Evolutionary conservation across 805 yeast species (phyloP).

Genomic region (Blastobotrys americana): DNA sequence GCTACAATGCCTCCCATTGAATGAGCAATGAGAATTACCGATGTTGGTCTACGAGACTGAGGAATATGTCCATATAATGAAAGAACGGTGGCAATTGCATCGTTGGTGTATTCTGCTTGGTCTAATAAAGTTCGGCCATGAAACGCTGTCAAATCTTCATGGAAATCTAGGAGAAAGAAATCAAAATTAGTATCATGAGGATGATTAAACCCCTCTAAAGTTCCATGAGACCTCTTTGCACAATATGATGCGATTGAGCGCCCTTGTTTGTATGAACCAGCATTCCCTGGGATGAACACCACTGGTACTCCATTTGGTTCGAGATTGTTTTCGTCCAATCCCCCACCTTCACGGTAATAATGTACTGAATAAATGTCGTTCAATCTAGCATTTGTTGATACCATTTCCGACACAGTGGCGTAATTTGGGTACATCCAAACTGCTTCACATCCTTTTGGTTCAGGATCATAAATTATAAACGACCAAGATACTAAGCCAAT

Average conservation of each 20-base stretch:
- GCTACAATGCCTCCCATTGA: slow-evolving; percentile 97
- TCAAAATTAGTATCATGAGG: slow-evolving; percentile 36
- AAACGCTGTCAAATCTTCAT: slow-evolving; percentile 91
- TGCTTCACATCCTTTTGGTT: slow-evolving; percentile 16
- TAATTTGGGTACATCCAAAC: slow-evolving; percentile 21
- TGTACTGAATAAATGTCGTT: slow-evolving; percentile 80
- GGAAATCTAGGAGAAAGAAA: slow-evolving; percentile 85
- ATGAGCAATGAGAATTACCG: slow-evolving; percentile 78
- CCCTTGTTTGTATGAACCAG: slow-evolving; percentile 87
- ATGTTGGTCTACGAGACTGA: slow-evolving; percentile 37
- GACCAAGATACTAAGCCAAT: slow-evolving; percentile 1
- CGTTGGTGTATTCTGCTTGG: slow-evolving; percentile 87
- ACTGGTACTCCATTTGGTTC: slow-evolving; percentile 77
- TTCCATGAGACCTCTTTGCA: slow-evolving; percentile 45
- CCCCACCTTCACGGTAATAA: slow-evolving; percentile 76
- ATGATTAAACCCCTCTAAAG: slow-evolving; percentile 11
- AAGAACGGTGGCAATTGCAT: slow-evolving; percentile 69
- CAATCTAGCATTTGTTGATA: slow-evolving; percentile 48
- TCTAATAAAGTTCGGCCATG: slow-evolving; percentile 89
- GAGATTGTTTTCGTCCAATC: slow-evolving; percentile 16
- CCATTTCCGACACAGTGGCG: slow-evolving; percentile 17
- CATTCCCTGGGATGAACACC: slow-evolving; percentile 93
- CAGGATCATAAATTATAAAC: slow-evolving; percentile 5
- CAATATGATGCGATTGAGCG: slow-evolving; percentile 86
- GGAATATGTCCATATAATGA: slow-evolving; percentile 45